Evolutionary conservation across 208 protist species (phyloP), one percentile per base, ranked within the genome.

Genomic region (Trypanosoma mega): DNA sequence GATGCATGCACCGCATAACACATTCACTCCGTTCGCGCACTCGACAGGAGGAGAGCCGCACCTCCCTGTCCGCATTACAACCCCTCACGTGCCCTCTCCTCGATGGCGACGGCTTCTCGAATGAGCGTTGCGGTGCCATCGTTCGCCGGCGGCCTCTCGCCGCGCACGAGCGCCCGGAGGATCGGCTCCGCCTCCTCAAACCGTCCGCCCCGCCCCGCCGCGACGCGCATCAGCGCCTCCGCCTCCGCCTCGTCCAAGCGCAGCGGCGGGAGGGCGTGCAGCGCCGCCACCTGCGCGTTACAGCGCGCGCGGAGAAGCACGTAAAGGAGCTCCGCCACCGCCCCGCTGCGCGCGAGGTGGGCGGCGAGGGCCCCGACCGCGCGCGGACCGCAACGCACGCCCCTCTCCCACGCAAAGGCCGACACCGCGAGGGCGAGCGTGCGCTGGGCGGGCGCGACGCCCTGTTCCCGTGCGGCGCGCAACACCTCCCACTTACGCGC

Each of bases 401-500:
- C 88, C 39, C 87, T 87, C 55, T 94, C 84, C 7, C 56, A 43
- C 2, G 71, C 72, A 58, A 84, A 90, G 39, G 82, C 47, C 7
- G 74, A 69, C 24, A 92, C 46, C 27, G 72, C 75, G 24, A 92
- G 69, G 29, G 76, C 63, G 21, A 77, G 52, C n/a, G 88, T 94
- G 50, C 88, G 81, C 9, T 72, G 63, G 20, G 75, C 43, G 24
- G 83, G 57, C 43, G 60, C 27, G 21, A 75, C 53, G 16, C 34
- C 36, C 7, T 64, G 41, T 20, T 60, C n/a, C 2, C 53, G 53
- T 23, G 67, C 52, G 21, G 46, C 24, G 20, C 77, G 70, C 39
- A 96, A 44, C 31, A 91, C 71, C 50, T 92, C 84, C 89, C 89
- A 96, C 61, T 93, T 93, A 31, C 60, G 36, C 29, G 71, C 71